These are phyloP conservation scores for Madurella fahalii DNA, from an alignment of 2,329 filamentous ascomycete genomes.

Conservation along the genomic window DNA sequence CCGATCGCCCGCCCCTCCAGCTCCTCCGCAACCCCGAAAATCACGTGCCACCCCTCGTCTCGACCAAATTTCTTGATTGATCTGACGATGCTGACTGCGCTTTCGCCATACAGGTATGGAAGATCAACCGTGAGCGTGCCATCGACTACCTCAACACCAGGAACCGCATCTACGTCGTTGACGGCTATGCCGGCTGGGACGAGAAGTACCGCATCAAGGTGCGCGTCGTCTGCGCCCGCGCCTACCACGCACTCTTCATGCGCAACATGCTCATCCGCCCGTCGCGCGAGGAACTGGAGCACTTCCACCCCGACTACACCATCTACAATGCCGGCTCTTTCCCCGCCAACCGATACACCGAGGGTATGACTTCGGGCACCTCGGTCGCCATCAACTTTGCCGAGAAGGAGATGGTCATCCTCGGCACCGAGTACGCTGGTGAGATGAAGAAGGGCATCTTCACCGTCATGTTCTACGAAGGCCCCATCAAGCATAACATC, in stretches of 20 bases:
- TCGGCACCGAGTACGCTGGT: conserved; percentile 96
- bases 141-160: conserved; percentile 99
- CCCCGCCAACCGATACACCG: conserved; percentile 96
- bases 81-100: conserved; percentile 32
- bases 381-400: conserved; percentile 99
- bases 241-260: conserved; percentile 99
- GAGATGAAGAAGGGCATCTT: conserved; percentile 99
- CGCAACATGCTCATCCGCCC: conserved; percentile 99
- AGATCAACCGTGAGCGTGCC: conserved; percentile 97
- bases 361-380: conserved; percentile 97
- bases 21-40: background rate
- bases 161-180: conserved; percentile 97
- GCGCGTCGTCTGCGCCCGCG: conserved; percentile 95
- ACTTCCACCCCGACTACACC: conserved; percentile 98
- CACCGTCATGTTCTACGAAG: conserved; percentile 99
- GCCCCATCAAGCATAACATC: conserved; percentile 99
- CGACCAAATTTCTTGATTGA: conserved; percentile 14
- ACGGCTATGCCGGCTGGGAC: conserved; percentile 97
- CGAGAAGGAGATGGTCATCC: conserved; percentile 99
- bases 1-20: conserved; percentile 10
- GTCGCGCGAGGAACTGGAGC: conserved; percentile 81
- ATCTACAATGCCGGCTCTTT: conserved; percentile 99
- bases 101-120: conserved; percentile 73
- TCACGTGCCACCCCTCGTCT: conserved; percentile 21
- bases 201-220: conserved; percentile 97